Base-by-base conservation (phyloP, 2,329 filamentous ascomycete genomes). In the Truncatella angustata region DNA sequence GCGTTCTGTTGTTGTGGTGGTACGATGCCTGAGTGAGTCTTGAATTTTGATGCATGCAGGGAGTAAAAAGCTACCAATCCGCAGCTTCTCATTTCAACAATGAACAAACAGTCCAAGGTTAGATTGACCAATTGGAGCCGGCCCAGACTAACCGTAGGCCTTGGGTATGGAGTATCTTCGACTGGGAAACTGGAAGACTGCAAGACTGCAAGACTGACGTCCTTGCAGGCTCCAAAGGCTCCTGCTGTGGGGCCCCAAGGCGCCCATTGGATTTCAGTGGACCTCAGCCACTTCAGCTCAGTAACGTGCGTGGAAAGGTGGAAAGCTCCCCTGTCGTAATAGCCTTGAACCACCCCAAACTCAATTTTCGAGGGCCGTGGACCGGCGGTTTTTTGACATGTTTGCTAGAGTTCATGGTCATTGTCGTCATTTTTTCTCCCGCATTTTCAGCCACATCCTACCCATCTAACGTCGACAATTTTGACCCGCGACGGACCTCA, bases 401-500 rank as follows among this genome's bases (percentile, higher is more conserved):
- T n/a, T n/a, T n/a, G n/a, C n/a, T n/a, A n/a, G n/a, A n/a, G n/a
- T n/a, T n/a, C n/a, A n/a, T n/a, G n/a, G n/a, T n/a, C 11, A 49
- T 35, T 47, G 44, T 36, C 45, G 45, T 49, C 45, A 49, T 37
- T 49, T 16, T 23, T 12, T 24, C 14, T 14, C 21, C 30, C 9
- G 12, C 28, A n/a, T 12, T 26, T 16, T 24, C 43, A 46, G 30
- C 32, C 21, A 9, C 32, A 36, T 37, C 18, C n/a, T n/a, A n/a
- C n/a, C n/a, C n/a, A n/a, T n/a, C n/a, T n/a, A n/a, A n/a, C n/a
- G n/a, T 26, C 20, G 36, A 30, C 23, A 49, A 37, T 37, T 49
- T 30, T 49, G 45, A 49, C 34, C 45, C 45, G 45, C 45, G 45
- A 46, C 45, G 45, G 34, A 26, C 23, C n/a, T n/a, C n/a, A n/a